Evolutionary conservation across 192 early-diverging fungal species (phyloP).

Genomic region (Mortierella hygrophila): DNA sequence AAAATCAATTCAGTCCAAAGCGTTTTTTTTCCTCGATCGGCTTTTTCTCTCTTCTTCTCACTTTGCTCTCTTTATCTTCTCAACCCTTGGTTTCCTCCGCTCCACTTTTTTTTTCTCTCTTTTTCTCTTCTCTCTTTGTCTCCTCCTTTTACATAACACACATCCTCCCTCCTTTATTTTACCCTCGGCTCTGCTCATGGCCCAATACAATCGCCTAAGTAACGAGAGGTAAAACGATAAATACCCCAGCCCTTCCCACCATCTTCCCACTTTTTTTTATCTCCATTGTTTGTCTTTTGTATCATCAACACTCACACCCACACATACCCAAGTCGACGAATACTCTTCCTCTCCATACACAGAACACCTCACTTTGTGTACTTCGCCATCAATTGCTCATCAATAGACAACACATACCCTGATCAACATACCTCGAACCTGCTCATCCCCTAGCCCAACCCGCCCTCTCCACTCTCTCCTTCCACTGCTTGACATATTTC

Average conservation of each 20-base stretch:
- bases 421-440: no score
- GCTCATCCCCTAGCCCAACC: neutral
- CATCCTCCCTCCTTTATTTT: neutral
- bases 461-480: neutral
- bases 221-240: slow-evolving; percentile 9
- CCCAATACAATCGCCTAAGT: neutral
- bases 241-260: neutral
- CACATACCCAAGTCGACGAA: neutral
- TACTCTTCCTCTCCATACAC: neutral
- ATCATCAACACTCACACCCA: neutral
- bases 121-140: neutral
- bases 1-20: neutral
- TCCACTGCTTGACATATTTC: neutral
- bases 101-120: no score
- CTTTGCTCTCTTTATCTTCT: neutral
- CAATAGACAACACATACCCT: no score
- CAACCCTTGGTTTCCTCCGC: neutral
- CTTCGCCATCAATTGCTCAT: no score
- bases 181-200: slow-evolving; percentile 3
- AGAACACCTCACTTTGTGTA: no score
- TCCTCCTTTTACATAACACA: neutral
- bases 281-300: neutral
- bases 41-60: neutral
- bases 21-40: neutral
- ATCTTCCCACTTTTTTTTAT: neutral